phyloP scores from a whole-genome alignment of 257 asterid genomes.

The Nicotiana knightiana region DNA sequence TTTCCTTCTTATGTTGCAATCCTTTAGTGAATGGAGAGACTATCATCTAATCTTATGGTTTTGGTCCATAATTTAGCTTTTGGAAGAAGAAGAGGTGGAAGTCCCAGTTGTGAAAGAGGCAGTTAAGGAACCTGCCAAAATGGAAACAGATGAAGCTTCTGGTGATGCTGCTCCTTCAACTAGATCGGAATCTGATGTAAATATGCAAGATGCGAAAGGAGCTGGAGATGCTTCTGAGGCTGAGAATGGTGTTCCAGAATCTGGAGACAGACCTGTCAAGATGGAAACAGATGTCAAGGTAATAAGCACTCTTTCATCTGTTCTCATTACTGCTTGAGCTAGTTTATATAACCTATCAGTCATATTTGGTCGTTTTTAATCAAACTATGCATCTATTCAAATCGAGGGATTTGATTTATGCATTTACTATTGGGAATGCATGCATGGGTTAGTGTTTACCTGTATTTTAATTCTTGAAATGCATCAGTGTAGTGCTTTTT shows the following conservation, averaged over 20 bases:
- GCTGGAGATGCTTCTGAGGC: constrained; percentile 39
- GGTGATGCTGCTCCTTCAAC: constrained; percentile 36
- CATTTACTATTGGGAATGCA: not conserved
- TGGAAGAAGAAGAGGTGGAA: constrained; percentile 87
- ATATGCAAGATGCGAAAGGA: constrained; percentile 59
- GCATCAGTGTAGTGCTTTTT: not conserved
- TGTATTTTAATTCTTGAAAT: not conserved
- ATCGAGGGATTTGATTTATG: not conserved
- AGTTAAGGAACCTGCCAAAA: constrained; percentile 48
- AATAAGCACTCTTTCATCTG: constrained; percentile 1
- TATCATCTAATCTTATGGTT: constrained; percentile 1
- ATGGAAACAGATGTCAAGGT: constrained; percentile 94
- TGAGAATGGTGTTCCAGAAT: constrained; percentile 66
- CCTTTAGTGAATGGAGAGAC: too few relatives aligned
- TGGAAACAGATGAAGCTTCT: constrained; percentile 57
- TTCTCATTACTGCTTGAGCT: not conserved
- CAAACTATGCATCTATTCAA: not conserved
- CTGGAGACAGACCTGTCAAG: constrained; percentile 60
- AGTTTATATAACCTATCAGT: not conserved
- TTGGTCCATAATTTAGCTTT: constrained; percentile 38
- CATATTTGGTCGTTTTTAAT: not conserved
- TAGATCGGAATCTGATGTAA: constrained; percentile 42
- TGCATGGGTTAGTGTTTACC: not conserved
- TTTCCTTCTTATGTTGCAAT: not conserved
- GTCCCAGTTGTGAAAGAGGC: constrained; percentile 60